These are phyloP conservation scores for Cladophialophora psammophila DNA, from an alignment of 2,329 filamentous ascomycete species.

Conservation along the genomic window DNA sequence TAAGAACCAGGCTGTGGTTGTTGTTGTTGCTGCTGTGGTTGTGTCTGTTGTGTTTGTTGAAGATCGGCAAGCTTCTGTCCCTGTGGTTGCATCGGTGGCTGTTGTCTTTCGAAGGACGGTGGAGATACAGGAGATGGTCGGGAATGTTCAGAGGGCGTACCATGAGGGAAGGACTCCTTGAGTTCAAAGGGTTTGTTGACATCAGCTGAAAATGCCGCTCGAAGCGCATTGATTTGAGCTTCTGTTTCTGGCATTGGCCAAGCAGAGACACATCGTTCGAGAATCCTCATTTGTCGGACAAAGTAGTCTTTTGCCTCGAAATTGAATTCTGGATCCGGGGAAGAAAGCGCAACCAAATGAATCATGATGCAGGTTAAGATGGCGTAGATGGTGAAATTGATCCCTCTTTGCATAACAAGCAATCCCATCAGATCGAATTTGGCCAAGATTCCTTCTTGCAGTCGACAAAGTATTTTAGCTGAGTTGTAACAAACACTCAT, in stretches of 20 bases:
- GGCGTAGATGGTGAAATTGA: conserved; percentile 94
- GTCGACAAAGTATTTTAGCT: conserved; percentile 81
- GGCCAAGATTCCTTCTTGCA: conserved; percentile 83
- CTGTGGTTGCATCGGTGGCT: conserved; percentile 56
- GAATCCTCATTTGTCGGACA: conserved; percentile 88
- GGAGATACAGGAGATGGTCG: conserved; percentile 59
- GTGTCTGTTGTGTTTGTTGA: conserved; percentile 24
- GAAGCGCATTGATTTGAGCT: conserved; percentile 84
- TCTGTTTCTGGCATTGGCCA: conserved; percentile 93
- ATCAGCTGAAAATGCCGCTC: conserved; percentile 90
- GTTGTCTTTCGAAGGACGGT: conserved; percentile 57
- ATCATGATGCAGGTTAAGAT: conserved; percentile 91
- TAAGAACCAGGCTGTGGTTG: conserved; percentile 24
- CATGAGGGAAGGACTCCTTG: conserved; percentile 85
- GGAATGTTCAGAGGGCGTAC: conserved; percentile 73
- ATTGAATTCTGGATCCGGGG: conserved; percentile 87
- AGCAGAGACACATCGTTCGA: conserved; percentile 81
- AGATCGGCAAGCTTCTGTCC: conserved; percentile 50
- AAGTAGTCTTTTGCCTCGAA: conserved; percentile 87
- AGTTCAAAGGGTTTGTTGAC: conserved; percentile 84
- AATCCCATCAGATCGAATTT: conserved; percentile 80
- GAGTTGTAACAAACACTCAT: conserved; percentile 86
- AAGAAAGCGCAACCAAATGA: conserved; percentile 89
- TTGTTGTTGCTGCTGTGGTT: conserved; percentile 23
- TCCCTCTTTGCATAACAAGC: conserved; percentile 89